phyloP scores from a whole-genome alignment of 2,329 filamentous ascomycete genomes.

The Aspergillus piperis region DNA sequence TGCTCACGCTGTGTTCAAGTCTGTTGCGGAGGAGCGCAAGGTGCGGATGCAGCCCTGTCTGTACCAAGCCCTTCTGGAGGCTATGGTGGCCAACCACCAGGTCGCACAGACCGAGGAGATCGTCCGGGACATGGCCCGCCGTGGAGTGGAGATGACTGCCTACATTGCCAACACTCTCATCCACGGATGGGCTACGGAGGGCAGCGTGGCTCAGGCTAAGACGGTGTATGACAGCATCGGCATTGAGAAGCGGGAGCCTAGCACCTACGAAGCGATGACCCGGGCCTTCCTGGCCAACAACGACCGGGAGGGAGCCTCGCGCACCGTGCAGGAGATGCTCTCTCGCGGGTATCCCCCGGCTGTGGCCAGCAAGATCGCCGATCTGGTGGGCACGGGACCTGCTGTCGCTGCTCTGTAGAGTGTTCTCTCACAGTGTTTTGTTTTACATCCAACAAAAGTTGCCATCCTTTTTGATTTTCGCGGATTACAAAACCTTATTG shows the following conservation, averaged over 20 bases:
- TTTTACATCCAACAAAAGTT: slow-evolving; percentile 14
- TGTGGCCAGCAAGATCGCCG: slow-evolving; percentile 89
- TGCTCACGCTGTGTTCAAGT: slow-evolving; percentile 78
- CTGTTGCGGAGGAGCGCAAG: slow-evolving; percentile 67
- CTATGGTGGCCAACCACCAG: slow-evolving; percentile 91
- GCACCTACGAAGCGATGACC: slow-evolving; percentile 98
- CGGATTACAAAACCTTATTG: slow-evolving; percentile 6
- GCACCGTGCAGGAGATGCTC: slow-evolving; percentile 85
- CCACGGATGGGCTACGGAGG: slow-evolving; percentile 88
- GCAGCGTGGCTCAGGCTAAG: slow-evolving; percentile 76
- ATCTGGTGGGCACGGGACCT: slow-evolving; percentile 66
- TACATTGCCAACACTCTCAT: slow-evolving; percentile 99
- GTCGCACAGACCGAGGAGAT: slow-evolving; percentile 75
- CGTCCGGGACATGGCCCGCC: slow-evolving; percentile 72
- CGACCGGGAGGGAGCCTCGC: slow-evolving; percentile 73
- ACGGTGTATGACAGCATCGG: slow-evolving; percentile 78
- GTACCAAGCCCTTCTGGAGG: slow-evolving; percentile 95
- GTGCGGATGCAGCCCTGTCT: slow-evolving; percentile 78
- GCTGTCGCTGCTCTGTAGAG: slow-evolving; percentile 28
- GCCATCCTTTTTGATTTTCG: slow-evolving; percentile 14
- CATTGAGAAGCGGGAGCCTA: slow-evolving; percentile 81
- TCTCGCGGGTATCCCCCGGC: slow-evolving; percentile 86
- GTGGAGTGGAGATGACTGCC: slow-evolving; percentile 80
- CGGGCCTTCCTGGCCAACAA: slow-evolving; percentile 85
- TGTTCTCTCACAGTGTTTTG: too few species aligned